Evolutionary conservation across 1,284 basidiomycete species (phyloP).

Genomic region (Cutaneotrichosporon sp.): DNA sequence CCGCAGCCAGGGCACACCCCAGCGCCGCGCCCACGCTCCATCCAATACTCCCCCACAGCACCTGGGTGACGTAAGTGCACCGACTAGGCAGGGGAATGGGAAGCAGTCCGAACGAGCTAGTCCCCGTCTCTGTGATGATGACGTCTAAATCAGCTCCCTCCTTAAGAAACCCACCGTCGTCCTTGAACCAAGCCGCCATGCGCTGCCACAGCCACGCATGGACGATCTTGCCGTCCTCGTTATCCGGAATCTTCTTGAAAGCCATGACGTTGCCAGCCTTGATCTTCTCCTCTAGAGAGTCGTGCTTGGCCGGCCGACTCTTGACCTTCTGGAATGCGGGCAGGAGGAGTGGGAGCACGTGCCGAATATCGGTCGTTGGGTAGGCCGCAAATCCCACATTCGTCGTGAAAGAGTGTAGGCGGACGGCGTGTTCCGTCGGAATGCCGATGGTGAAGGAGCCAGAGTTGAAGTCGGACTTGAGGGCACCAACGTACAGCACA

Average conservation of each 20-base stretch:
- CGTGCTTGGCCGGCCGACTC: slow-evolving; percentile 26
- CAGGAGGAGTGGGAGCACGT: slow-evolving; percentile 53
- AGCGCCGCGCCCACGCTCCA: slow-evolving; percentile 59
- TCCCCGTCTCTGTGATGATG: slow-evolving; percentile 76
- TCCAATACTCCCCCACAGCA: slow-evolving; percentile 52
- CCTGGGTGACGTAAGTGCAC: slow-evolving; percentile 67
- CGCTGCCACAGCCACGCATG: slow-evolving; percentile 86
- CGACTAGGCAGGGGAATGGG: slow-evolving; percentile 71
- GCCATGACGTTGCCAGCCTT: slow-evolving; percentile 30
- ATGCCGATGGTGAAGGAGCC: slow-evolving; percentile 57
- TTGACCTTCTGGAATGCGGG: slow-evolving; percentile 44
- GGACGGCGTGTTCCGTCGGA: slow-evolving; percentile 60
- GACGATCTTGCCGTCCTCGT: slow-evolving; percentile 56
- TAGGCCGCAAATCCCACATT: slow-evolving; percentile 59
- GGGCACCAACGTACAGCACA: slow-evolving; percentile 74
- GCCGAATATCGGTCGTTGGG: slow-evolving; percentile 55
- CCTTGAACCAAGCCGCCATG: slow-evolving; percentile 71
- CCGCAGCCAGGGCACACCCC: slow-evolving; percentile 63
- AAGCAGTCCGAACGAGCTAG: slow-evolving; percentile 67
- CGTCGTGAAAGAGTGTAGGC: slow-evolving; percentile 82
- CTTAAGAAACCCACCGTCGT: slow-evolving; percentile 55
- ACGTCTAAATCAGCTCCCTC: slow-evolving; percentile 57
- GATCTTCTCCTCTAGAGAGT: slow-evolving; percentile 39
- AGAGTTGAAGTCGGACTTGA: slow-evolving; percentile 84
- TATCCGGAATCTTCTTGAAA: slow-evolving; percentile 12